Evolutionary conservation across 306 rosid species (phyloP).

Genomic region (Abrus pulchellus): DNA sequence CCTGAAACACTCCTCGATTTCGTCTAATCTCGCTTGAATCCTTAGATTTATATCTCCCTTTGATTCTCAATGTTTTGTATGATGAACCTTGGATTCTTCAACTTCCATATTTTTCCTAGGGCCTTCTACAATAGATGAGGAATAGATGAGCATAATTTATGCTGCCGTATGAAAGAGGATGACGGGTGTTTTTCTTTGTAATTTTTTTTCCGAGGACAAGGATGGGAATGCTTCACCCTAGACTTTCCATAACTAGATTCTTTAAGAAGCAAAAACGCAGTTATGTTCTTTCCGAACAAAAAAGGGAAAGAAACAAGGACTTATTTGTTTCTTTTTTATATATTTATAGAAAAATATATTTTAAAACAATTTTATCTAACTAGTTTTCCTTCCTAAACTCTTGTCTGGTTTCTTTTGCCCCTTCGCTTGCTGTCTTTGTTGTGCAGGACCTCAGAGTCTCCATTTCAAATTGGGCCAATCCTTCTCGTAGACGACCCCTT

Average conservation of each 20-base stretch:
- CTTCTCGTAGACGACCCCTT: conserved; percentile 80
- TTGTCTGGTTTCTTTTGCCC: background rate
- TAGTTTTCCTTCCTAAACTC: background rate
- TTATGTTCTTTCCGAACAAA: conserved; percentile 2
- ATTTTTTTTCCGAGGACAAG: background rate
- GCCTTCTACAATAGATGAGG: background rate
- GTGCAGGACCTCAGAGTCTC: conserved; percentile 75
- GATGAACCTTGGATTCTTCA: background rate
- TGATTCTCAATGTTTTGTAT: background rate
- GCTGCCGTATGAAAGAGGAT: background rate
- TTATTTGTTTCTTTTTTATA: too few relatives aligned
- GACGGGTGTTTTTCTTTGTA: background rate
- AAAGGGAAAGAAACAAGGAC: background rate
- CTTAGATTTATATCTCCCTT: background rate
- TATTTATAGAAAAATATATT: too few relatives aligned
- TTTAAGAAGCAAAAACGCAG: conserved; percentile 1
- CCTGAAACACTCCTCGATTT: background rate
- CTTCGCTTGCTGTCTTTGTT: background rate
- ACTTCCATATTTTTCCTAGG: background rate
- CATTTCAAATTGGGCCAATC: conserved; percentile 94
- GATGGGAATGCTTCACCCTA: conserved; percentile 18
- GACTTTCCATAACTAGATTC: conserved; percentile 2
- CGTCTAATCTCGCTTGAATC: background rate
- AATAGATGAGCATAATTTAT: background rate
- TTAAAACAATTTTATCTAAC: background rate